These are phyloP conservation scores for Balamuthia mandrillaris DNA, from an alignment of 208 protist species.

Conservation along the genomic window DNA sequence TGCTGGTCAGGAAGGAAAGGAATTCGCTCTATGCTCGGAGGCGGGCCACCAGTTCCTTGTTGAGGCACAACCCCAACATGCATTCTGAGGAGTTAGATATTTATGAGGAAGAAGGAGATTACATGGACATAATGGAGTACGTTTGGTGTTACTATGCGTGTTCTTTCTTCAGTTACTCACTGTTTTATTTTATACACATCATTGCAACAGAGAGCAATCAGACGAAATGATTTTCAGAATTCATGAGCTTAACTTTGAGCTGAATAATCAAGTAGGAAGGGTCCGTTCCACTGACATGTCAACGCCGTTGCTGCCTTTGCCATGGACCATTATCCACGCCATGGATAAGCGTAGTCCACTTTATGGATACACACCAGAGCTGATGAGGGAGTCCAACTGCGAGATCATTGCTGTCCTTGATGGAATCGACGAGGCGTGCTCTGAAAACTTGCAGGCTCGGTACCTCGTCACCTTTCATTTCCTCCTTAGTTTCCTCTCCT, in stretches of 20 bases:
- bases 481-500: background rate
- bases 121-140: too few relatives aligned
- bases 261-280: background rate
- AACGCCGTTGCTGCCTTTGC: background rate
- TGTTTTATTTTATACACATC: too few relatives aligned
- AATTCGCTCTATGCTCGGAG: background rate
- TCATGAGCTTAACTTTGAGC: slow-evolving; percentile 34
- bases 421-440: slow-evolving; percentile 8
- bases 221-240: too few relatives aligned
- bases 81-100: too few relatives aligned
- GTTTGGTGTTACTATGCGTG: too few relatives aligned
- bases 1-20: background rate
- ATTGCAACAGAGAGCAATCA: too few relatives aligned
- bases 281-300: background rate
- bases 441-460: background rate
- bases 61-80: too few relatives aligned
- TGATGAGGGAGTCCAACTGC: background rate
- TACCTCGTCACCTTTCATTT: background rate
- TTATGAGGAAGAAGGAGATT: background rate
- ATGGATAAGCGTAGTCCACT: slow-evolving; percentile 38
- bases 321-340: slow-evolving; percentile 19
- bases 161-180: too few relatives aligned
- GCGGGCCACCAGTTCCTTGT: too few relatives aligned
- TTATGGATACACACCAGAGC: background rate
- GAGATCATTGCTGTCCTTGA: slow-evolving; percentile 35